Conservation (phyloP, 176 grass and related monocot genomes). For the Oryza rufipogon region DNA sequence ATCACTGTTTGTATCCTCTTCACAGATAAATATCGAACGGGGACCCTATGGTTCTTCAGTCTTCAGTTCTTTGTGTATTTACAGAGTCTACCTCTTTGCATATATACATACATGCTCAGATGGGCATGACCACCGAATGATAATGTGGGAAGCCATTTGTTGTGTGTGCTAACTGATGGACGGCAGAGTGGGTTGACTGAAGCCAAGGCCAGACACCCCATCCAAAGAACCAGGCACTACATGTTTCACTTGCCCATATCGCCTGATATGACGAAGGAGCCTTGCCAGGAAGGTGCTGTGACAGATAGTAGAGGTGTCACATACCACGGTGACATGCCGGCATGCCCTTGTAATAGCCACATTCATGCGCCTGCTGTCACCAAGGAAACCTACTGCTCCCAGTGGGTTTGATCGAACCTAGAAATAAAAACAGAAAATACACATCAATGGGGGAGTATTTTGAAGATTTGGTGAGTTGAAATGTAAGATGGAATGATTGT, state of each 20-base stretch:
- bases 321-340: slow-evolving; percentile 81
- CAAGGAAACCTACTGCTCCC: slow-evolving; percentile 87
- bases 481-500: slow-evolving; percentile 13
- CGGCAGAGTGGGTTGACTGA: slow-evolving; percentile 56
- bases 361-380: slow-evolving; percentile 84
- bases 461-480: slow-evolving; percentile 15
- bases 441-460: neutral
- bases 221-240: slow-evolving; percentile 70
- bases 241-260: slow-evolving; percentile 76
- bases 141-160: neutral
- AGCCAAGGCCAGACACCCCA: slow-evolving; percentile 61
- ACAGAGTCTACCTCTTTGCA: slow-evolving; percentile 22
- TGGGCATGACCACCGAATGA: neutral
- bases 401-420: slow-evolving; percentile 92
- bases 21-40: neutral
- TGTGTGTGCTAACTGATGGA: slow-evolving; percentile 47
- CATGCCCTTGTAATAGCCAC: slow-evolving; percentile 84
- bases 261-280: slow-evolving; percentile 79
- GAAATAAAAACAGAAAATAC: slow-evolving; percentile 15
- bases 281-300: slow-evolving; percentile 89
- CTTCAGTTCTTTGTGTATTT: slow-evolving; percentile 11
- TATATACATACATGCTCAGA: slow-evolving; percentile 39
- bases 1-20: slow-evolving; percentile 29
- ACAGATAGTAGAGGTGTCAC: slow-evolving; percentile 93
- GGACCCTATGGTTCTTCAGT: slow-evolving; percentile 3